phyloP scores from a whole-genome alignment of 352 stramenopile species.

The Thalassiosira ordinaria region DNA sequence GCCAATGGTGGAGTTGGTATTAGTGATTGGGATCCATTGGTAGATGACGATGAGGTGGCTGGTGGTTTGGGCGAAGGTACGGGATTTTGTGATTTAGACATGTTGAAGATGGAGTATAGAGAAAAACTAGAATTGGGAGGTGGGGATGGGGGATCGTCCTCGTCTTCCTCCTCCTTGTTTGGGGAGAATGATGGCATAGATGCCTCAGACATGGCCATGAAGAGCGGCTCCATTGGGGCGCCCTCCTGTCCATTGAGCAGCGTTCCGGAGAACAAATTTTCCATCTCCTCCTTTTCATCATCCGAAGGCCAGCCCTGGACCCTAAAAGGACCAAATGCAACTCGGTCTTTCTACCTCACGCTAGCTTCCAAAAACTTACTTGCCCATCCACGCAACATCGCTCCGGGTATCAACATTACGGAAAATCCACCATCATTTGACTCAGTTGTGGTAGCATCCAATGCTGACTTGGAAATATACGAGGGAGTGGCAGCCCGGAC shows the following conservation, averaged over 20 bases:
- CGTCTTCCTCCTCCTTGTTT: background rate
- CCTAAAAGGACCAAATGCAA: background rate
- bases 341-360: conserved; percentile 34
- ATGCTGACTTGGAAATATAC: conserved; percentile 27
- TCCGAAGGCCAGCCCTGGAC: conserved; percentile 6
- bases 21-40: background rate
- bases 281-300: background rate
- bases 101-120: background rate
- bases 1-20: background rate
- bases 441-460: conserved; percentile 10
- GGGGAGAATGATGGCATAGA: background rate
- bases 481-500: conserved; percentile 19
- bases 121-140: background rate
- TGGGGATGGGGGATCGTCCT: background rate
- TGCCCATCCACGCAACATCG: too few relatives aligned
- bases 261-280: conserved; percentile 26
- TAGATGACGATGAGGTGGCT: background rate
- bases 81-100: background rate
- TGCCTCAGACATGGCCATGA: background rate
- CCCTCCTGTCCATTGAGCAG: conserved; percentile 12
- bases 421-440: too few relatives aligned
- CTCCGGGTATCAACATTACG: too few relatives aligned
- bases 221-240: background rate
- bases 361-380: too few relatives aligned
- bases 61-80: conserved; percentile 1